These are phyloP conservation scores for Epichloe festucae DNA, from an alignment of 2,329 filamentous ascomycete genomes.

Conservation along the genomic window DNA sequence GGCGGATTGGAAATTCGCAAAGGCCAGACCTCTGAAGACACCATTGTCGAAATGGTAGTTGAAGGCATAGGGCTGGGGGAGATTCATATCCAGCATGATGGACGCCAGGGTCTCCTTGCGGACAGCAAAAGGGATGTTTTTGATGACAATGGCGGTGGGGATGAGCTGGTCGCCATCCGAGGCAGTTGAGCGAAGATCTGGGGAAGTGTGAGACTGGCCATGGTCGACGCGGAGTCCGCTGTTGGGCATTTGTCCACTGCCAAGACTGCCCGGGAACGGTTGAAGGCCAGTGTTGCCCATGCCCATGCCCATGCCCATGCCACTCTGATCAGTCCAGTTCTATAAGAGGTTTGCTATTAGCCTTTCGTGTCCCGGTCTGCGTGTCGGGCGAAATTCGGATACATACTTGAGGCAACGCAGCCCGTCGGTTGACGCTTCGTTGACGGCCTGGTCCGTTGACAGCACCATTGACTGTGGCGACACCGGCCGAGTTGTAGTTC, in stretches of 20 bases:
- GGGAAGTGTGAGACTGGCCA: conserved; percentile 26
- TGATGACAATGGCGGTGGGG: conserved; percentile 96
- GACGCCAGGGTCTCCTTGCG: conserved; percentile 91
- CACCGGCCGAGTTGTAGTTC: conserved; percentile 59
- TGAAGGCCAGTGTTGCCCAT: conserved; percentile 26
- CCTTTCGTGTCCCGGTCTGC: not conserved
- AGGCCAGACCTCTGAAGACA: conserved; percentile 88
- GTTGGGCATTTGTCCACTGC: conserved; percentile 24
- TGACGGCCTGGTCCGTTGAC: conserved; percentile 51
- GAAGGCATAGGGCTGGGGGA: conserved; percentile 97
- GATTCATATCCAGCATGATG: conserved; percentile 86
- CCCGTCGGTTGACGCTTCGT: conserved; percentile 39
- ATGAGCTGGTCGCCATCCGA: conserved; percentile 75
- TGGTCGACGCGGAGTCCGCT: conserved; percentile 32
- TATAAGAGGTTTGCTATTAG: conserved; percentile 12
- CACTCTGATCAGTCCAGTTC: conserved; percentile 39
- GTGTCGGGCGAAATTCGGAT: not conserved
- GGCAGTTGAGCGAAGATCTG: conserved; percentile 28
- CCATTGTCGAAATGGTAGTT: conserved; percentile 99
- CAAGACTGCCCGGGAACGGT: conserved; percentile 22
- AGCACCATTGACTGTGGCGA: conserved; percentile 48
- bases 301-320: conserved; percentile 30
- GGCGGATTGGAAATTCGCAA: conserved; percentile 94
- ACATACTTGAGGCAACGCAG: conserved; percentile 63
- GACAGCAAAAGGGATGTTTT: conserved; percentile 97